Conservation (phyloP, 1,284 basidiomycete genomes). For the Ustilago esculenta region DNA sequence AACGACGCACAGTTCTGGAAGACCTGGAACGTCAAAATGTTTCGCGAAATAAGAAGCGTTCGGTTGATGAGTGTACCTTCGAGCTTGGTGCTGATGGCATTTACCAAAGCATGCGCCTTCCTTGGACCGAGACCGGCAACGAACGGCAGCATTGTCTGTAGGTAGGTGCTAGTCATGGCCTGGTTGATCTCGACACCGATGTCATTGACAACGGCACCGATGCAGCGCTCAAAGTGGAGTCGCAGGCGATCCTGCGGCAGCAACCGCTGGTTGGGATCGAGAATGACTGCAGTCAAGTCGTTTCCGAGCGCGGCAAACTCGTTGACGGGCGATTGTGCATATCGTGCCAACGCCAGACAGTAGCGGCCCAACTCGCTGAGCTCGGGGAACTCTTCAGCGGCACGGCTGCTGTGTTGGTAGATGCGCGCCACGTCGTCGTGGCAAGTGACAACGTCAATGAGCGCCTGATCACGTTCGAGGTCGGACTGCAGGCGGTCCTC, state of each 20-base stretch:
- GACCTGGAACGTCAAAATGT: slow-evolving; percentile 54
- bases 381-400: slow-evolving; percentile 83
- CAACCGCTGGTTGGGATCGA: slow-evolving; percentile 80
- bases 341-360: slow-evolving; percentile 92
- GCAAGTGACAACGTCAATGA: slow-evolving; percentile 76
- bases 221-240: slow-evolving; percentile 80
- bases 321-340: slow-evolving; percentile 85
- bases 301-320: slow-evolving; percentile 63
- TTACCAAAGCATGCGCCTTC: slow-evolving; percentile 86
- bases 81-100: slow-evolving; percentile 55
- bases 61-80: slow-evolving; percentile 63
- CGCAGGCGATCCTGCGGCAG: slow-evolving; percentile 84
- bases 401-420: slow-evolving; percentile 89
- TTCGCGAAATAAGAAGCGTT: slow-evolving; percentile 50
- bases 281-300: slow-evolving; percentile 61
- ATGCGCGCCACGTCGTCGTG: slow-evolving; percentile 92
- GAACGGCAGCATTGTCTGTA: slow-evolving; percentile 86
- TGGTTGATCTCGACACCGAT: slow-evolving; percentile 96
- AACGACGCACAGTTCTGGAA: slow-evolving; percentile 75
- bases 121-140: slow-evolving; percentile 93
- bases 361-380: slow-evolving; percentile 86
- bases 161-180: slow-evolving; percentile 85
- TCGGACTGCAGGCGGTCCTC: slow-evolving; percentile 42
- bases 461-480: slow-evolving; percentile 39
- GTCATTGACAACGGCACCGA: slow-evolving; percentile 89